Conservation (phyloP, 768 basidiomycete species). For the Tubosaeta sp. region DNA sequence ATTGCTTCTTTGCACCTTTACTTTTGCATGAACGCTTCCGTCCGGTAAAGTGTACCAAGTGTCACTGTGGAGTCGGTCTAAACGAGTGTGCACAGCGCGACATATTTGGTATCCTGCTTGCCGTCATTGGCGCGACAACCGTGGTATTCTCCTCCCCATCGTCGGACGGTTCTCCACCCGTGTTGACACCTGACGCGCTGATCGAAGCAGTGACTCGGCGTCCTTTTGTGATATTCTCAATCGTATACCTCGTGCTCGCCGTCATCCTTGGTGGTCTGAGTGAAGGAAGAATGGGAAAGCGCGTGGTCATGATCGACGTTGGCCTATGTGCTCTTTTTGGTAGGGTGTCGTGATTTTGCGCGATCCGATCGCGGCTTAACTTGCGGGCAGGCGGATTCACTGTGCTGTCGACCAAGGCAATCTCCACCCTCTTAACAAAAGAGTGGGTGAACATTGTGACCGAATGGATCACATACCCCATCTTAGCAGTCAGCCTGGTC, state of each 20-base stretch:
- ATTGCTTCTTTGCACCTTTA: no score
- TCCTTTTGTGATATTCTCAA: constrained; percentile 73
- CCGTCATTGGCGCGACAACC: constrained; percentile 84
- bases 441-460: constrained; percentile 74
- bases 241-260: constrained; percentile 54
- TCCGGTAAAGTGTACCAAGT: constrained; percentile 42
- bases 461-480: constrained; percentile 80
- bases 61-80: constrained; percentile 7
- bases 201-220: constrained; percentile 64
- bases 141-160: constrained; percentile 83
- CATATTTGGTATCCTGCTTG: constrained; percentile 71
- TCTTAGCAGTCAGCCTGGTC: constrained; percentile 52
- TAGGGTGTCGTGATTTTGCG: constrained; percentile 23
- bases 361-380: constrained; percentile 1
- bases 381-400: constrained; percentile 75
- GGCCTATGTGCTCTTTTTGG: constrained; percentile 85
- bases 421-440: constrained; percentile 80
- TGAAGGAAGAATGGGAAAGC: constrained; percentile 55
- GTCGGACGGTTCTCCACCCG: constrained; percentile 51
- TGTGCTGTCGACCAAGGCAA: constrained; percentile 88
- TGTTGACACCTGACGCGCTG: constrained; percentile 64
- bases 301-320: constrained; percentile 79
- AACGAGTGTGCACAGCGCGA: constrained; percentile 50
- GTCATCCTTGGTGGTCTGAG: constrained; percentile 64
- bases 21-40: constrained; percentile 82